Percentiles rank a stretch among this genome's conserved stretches.
These are phyloP conservation scores for Pythium periplocum DNA, from an alignment of 352 stramenopile genomes.

Conservation along the genomic window DNA sequence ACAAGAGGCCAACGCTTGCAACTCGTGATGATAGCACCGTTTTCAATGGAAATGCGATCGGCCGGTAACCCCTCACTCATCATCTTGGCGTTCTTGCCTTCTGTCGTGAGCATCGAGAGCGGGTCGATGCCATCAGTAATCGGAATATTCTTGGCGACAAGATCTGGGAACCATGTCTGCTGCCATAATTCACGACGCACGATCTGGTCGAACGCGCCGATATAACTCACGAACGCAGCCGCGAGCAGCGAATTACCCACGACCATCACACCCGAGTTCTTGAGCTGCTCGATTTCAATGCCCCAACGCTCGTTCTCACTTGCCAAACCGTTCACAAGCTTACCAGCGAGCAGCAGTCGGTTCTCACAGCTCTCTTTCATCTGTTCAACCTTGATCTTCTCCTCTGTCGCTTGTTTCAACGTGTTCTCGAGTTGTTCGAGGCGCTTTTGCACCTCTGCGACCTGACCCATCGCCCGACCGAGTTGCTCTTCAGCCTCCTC, in stretches of 20 bases:
- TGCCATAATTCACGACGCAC: slow-evolving; percentile 85
- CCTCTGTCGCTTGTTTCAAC: slow-evolving; percentile 90
- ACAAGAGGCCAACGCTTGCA: slow-evolving; percentile 97
- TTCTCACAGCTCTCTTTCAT: slow-evolving; percentile 92
- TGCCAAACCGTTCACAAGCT: slow-evolving; percentile 93
- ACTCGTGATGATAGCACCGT: slow-evolving; percentile 96
- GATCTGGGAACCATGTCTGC: slow-evolving; percentile 83
- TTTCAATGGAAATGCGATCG: slow-evolving; percentile 97
- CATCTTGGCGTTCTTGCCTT: slow-evolving; percentile 97
- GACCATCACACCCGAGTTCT: slow-evolving; percentile 92
- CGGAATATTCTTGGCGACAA: slow-evolving; percentile 89
- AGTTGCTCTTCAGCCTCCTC: slow-evolving; percentile 91
- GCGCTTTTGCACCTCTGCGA: slow-evolving; percentile 91
- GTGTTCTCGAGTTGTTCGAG: slow-evolving; percentile 92
- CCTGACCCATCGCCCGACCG: slow-evolving; percentile 87
- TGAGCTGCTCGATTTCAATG: slow-evolving; percentile 95
- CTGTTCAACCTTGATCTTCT: slow-evolving; percentile 96
- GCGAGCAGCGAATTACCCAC: slow-evolving; percentile 96
- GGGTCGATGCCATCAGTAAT: slow-evolving; percentile 94
- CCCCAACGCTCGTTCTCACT: slow-evolving; percentile 97
- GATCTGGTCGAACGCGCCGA: slow-evolving; percentile 95
- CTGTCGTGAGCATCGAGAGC: slow-evolving; percentile 93
- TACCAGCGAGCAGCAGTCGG: slow-evolving; percentile 89
- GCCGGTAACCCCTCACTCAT: slow-evolving; percentile 95
- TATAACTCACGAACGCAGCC: slow-evolving; percentile 97